Base-by-base conservation (phyloP, 768 basidiomycete genomes). In the Lactifluus echinatus region DNA sequence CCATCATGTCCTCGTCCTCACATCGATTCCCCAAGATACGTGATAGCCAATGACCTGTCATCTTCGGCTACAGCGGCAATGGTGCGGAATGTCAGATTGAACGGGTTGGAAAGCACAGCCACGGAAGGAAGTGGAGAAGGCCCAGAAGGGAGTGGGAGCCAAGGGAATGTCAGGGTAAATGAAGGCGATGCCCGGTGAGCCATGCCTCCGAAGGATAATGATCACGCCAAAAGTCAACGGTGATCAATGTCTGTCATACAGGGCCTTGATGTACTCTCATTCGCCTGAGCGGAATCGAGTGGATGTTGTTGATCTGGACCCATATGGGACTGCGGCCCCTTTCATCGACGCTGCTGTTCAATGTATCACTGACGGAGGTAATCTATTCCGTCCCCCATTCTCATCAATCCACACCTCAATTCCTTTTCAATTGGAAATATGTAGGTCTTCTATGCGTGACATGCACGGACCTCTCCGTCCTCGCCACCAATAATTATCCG, bases 281-380 rank as follows among this genome's bases (percentile, higher is more conserved):
- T 84, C 93, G 37, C 75, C 82, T 28, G 84, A 84, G 50, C 78
- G 75, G 45, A 71, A 76, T 11, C 82, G 85, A 2, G 93, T 97
- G 19, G 94, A 98, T 61, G 90, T 90, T 28, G 84, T 99, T n/a
- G 96, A 99, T 69, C 79, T 99, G 26, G 96, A 99, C 68, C 96
- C 96, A 0, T 99, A 98, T 66, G 96, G 96, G 0, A 95, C 93
- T 8, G 96, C 96, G 0, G 87, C 93, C 4, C 96, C 95, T 2
- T 99, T 99, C 68, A 86, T 99, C 26, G 96, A 99, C 64, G 86
- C 86, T 21, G 93, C 95, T 0, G 84, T 99, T 15, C 93, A 97
- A 65, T 83, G 82, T 56, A 76, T 96, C 8, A 80, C 82, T 31
- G 93, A 94, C 63, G 93, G 89, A 68, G 95, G 94, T 86, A 58